These are phyloP conservation scores for Extremus antarcticus DNA, from an alignment of 495 filamentous ascomycete genomes.

Conservation along the genomic window DNA sequence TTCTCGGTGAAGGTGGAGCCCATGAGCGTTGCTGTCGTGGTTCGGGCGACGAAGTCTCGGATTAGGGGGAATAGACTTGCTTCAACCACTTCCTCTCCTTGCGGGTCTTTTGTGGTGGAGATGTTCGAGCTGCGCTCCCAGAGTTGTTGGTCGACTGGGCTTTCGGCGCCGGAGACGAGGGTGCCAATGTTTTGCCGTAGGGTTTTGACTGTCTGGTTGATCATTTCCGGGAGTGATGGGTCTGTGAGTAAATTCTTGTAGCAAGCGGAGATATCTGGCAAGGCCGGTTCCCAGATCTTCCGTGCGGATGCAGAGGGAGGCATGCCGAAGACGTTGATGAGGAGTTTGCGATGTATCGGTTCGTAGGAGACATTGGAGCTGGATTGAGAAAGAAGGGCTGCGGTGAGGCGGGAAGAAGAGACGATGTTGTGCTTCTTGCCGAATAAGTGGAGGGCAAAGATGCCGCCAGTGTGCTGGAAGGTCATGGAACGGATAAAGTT, in stretches of 20 bases:
- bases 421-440: slow-evolving; percentile 42
- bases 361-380: slow-evolving; percentile 26
- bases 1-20: slow-evolving; percentile 45
- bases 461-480: slow-evolving; percentile 32
- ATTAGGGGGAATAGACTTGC: slow-evolving; percentile 43
- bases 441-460: slow-evolving; percentile 44
- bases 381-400: slow-evolving; percentile 34
- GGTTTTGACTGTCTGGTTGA: slow-evolving; percentile 25
- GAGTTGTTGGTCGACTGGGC: slow-evolving; percentile 46
- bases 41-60: slow-evolving; percentile 42
- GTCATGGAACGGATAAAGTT: slow-evolving; percentile 33
- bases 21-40: slow-evolving; percentile 41
- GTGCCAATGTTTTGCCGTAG: slow-evolving; percentile 38
- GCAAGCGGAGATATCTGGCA: slow-evolving; percentile 32
- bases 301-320: slow-evolving; percentile 23
- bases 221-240: slow-evolving; percentile 33
- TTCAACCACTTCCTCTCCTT: slow-evolving; percentile 34
- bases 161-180: slow-evolving; percentile 48
- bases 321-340: slow-evolving; percentile 43
- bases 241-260: slow-evolving; percentile 36
- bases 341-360: slow-evolving; percentile 31
- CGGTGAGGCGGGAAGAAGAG: slow-evolving; percentile 39
- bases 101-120: slow-evolving; percentile 21
- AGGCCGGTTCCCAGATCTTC: slow-evolving; percentile 24
- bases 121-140: slow-evolving; percentile 47